Conservation (phyloP, 441 rosid genomes). For the Bruguiera hainesii region DNA sequence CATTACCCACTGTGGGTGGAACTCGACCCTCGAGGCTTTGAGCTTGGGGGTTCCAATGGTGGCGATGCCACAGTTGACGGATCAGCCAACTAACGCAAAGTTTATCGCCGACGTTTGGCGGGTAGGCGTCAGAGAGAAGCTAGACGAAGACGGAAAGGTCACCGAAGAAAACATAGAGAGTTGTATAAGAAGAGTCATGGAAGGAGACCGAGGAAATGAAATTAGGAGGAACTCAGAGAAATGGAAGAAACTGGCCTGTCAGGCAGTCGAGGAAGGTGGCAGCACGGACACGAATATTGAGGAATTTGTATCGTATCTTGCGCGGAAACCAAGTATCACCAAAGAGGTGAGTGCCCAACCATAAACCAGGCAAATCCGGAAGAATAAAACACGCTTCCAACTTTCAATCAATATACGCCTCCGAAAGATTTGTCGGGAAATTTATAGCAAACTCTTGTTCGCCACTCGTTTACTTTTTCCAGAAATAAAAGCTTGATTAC, state of each 20-base stretch:
- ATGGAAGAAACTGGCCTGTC: slow-evolving; percentile 40
- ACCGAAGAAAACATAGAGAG: slow-evolving; percentile 29
- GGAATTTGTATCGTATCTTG: slow-evolving; percentile 31
- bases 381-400: no score
- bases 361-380: no score
- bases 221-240: slow-evolving; percentile 38
- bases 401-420: no score
- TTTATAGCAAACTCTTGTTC: no score
- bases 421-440: no score
- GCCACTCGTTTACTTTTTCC: no score
- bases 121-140: slow-evolving; percentile 37
- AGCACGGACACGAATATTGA: slow-evolving; percentile 45
- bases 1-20: slow-evolving; percentile 65
- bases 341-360: no score
- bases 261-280: slow-evolving; percentile 51
- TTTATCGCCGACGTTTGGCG: slow-evolving; percentile 48
- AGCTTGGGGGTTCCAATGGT: slow-evolving; percentile 56
- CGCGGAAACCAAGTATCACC: background rate
- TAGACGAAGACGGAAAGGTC: slow-evolving; percentile 30
- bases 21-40: slow-evolving; percentile 50
- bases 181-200: slow-evolving; percentile 43
- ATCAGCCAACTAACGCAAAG: slow-evolving; percentile 50
- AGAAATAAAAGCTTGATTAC: no score
- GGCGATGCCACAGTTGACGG: slow-evolving; percentile 55
- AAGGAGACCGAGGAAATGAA: slow-evolving; percentile 39